phyloP scores from a whole-genome alignment of 2,329 filamentous ascomycete genomes.

The Leptographium radiaticola region DNA sequence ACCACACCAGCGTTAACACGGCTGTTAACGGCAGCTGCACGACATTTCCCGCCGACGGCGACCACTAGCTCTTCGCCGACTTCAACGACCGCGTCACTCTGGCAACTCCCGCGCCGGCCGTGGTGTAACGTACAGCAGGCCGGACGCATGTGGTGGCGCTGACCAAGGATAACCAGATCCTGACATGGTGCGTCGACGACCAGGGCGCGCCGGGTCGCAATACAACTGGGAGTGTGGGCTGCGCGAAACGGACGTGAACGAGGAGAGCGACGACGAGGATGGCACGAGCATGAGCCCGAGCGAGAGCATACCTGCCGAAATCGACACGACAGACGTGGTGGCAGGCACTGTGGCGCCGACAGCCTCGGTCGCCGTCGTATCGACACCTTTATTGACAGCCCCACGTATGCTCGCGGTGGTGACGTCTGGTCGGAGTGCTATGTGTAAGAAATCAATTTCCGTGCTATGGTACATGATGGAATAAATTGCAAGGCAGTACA shows the following conservation, averaged over 20 bases:
- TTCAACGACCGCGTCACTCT: slow-evolving; percentile 82
- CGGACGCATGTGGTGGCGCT: too few species aligned
- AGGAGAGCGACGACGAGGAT: too few species aligned
- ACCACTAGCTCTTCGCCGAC: slow-evolving; percentile 56
- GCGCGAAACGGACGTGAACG: too few species aligned
- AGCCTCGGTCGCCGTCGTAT: slow-evolving; percentile 55
- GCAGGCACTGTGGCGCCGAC: slow-evolving; percentile 52
- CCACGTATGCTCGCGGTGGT: slow-evolving; percentile 58
- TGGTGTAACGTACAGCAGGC: too few species aligned
- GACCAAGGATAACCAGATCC: too few species aligned
- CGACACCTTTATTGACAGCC: slow-evolving; percentile 55
- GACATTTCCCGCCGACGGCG: slow-evolving; percentile 59
- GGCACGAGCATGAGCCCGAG: too few species aligned
- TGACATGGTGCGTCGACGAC: too few species aligned
- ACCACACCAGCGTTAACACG: slow-evolving; percentile 61
- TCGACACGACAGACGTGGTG: too few species aligned
- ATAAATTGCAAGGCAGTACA: not conserved
- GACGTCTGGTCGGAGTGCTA: slow-evolving; percentile 61
- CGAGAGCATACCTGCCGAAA: too few species aligned
- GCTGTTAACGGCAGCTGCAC: slow-evolving; percentile 53
- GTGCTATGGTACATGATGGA: not conserved
- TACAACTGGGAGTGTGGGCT: too few species aligned
- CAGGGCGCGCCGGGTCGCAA: too few species aligned
- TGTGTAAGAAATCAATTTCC: not conserved
- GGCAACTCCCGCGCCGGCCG: too few species aligned